Evolutionary conservation across 106 monocot genomes (phyloP).

Genomic region (Hemerocallis citrina): DNA sequence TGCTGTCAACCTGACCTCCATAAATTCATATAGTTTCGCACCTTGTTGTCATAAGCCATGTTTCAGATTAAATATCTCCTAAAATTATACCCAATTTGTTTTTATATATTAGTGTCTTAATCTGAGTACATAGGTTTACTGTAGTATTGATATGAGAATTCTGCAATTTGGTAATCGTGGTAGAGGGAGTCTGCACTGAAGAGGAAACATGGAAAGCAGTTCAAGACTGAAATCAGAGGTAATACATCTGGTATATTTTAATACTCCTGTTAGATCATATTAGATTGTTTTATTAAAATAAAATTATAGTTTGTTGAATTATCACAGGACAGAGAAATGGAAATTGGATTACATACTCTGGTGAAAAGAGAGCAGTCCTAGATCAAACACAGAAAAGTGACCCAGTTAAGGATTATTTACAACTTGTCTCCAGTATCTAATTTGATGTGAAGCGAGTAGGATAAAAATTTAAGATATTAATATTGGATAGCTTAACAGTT

Average conservation of each 20-base stretch:
- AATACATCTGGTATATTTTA: slow-evolving; percentile 19
- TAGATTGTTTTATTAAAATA: background rate
- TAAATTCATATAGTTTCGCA: too few relatives aligned
- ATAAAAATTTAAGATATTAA: background rate
- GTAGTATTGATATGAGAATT: background rate
- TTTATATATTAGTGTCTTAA: too few relatives aligned
- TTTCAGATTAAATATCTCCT: too few relatives aligned
- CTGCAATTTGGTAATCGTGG: background rate
- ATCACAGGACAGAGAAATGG: slow-evolving; percentile 7
- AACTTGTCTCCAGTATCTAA: background rate
- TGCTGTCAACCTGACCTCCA: too few relatives aligned
- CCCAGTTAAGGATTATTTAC: slow-evolving; percentile 51
- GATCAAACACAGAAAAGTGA: slow-evolving; percentile 10
- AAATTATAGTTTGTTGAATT: background rate
- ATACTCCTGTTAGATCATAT: background rate
- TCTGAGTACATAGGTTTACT: too few relatives aligned
- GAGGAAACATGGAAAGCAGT: slow-evolving; percentile 35
- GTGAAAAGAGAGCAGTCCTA: background rate
- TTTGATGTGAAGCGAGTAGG: background rate
- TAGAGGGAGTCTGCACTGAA: slow-evolving; percentile 61
- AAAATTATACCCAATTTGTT: too few relatives aligned
- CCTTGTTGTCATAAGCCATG: too few relatives aligned
- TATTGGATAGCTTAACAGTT: too few relatives aligned
- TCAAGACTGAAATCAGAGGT: slow-evolving; percentile 11
- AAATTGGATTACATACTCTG: slow-evolving; percentile 4